Base-by-base conservation (phyloP, 2,329 filamentous ascomycete species). In the Tolypocladium album region DNA sequence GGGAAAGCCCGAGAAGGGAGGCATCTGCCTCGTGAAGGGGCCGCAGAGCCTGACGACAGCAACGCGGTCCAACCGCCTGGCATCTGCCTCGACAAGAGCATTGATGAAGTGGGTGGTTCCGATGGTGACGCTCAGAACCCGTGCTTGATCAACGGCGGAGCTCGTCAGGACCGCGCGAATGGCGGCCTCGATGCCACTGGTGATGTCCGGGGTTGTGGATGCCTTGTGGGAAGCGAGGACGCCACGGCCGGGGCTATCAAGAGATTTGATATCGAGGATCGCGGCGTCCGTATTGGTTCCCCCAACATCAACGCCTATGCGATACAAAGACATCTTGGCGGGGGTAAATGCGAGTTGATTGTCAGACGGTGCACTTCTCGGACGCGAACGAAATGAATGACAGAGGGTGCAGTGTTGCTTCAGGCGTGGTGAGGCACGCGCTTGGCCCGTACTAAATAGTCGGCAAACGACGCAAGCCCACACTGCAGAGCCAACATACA, bases 101-200 rank as follows among this genome's bases (percentile, higher is more conserved):
- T 80, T 80, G 65, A 80, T 76, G 61, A 80, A 80, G 64, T 79
- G 78, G 0, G 76, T 78, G 2, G 78, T 80, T 34, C 80, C 79
- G 62, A 82, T 79, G 3, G 77, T 78, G 15, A 82, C 77, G 42
- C 75, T 78, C 45, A 76, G 66, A 6, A 82, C 74, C 17, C 72
- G 70, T 27, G 63, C 63, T 52, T 73, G 69, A 38, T 75, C 70
- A 55, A 78, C 67, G 0, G 66, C 62, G 1, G 77, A 75, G 34
- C 71, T 69, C 5, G 63, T 62, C 4, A 82, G 66, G 0, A 81
- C 74, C 12, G 73, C 72, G 13, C 70, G 65, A 60, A 82, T 78
- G n/a, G 78, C 77, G 12, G 67, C 65, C 62, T 77, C 72, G 36
- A 82, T 79, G 24, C 79, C 80, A 57, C 71, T 73, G 42, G 79